phyloP scores from a whole-genome alignment of 2,329 filamentous ascomycete genomes.

The Aspergillus japonicus region DNA sequence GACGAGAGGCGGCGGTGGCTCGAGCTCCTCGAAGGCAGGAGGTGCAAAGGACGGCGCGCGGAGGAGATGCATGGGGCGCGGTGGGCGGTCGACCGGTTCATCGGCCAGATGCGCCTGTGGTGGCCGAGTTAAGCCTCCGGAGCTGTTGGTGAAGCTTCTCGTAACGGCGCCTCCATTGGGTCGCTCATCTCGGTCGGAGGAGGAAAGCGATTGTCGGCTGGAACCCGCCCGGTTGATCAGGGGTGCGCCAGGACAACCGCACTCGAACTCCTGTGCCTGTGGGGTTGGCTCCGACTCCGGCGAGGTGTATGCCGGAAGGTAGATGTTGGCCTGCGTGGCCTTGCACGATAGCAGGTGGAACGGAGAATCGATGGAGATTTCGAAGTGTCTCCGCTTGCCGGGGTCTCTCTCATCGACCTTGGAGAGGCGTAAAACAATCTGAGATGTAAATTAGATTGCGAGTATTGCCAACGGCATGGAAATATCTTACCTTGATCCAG shows the following conservation, averaged over 20 bases:
- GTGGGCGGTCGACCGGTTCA: constrained; percentile 47
- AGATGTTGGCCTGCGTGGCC: constrained; percentile 86
- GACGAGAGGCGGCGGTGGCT: constrained; percentile 68
- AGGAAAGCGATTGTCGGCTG: constrained; percentile 19
- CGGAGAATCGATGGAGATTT: constrained; percentile 94
- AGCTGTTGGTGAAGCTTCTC: constrained; percentile 42
- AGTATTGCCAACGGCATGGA: neutral
- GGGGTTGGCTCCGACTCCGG: constrained; percentile 51
- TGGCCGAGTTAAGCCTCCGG: constrained; percentile 45
- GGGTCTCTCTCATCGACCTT: constrained; percentile 77
- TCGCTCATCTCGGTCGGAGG: constrained; percentile 32
- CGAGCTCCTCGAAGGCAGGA: constrained; percentile 79
- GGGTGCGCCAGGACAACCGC: constrained; percentile 67
- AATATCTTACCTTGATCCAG: constrained; percentile 77
- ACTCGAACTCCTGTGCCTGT: constrained; percentile 59
- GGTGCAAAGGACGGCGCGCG: constrained; percentile 84
- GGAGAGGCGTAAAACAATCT: constrained; percentile 92
- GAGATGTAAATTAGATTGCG: constrained; percentile 9
- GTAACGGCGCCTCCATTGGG: constrained; percentile 22
- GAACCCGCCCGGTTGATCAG: constrained; percentile 31
- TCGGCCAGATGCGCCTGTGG: constrained; percentile 51
- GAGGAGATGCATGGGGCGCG: constrained; percentile 78
- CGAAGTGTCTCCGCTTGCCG: constrained; percentile 79
- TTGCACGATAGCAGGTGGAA: constrained; percentile 92
- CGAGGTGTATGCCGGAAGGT: constrained; percentile 74